phyloP scores from a whole-genome alignment of 2,329 filamentous ascomycete genomes.

The Colletotrichum higginsianum region DNA sequence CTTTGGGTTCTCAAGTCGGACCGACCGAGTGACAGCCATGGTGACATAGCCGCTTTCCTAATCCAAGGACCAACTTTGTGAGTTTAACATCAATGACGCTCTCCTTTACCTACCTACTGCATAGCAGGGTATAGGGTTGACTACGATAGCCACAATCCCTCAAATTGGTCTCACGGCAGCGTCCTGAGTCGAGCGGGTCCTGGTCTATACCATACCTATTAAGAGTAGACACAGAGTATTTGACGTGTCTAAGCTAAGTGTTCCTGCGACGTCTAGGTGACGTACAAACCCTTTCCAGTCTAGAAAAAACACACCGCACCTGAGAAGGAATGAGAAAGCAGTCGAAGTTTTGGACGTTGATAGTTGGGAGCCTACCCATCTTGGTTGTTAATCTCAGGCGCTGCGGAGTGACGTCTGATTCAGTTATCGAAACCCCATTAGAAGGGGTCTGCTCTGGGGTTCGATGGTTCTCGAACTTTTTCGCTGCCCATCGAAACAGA shows the following conservation, averaged over 20 bases:
- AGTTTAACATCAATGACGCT: background rate
- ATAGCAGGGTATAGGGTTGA: background rate
- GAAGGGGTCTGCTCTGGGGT: background rate
- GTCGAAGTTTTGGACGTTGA: background rate
- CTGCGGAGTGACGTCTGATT: background rate
- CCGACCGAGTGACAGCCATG: background rate
- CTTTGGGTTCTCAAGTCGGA: background rate
- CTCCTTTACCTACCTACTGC: background rate
- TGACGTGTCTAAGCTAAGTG: background rate
- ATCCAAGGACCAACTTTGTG: background rate
- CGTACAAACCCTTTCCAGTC: no score
- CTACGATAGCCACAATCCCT: background rate
- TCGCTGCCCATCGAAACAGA: background rate
- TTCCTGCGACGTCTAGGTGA: background rate
- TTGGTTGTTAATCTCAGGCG: background rate
- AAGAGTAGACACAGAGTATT: background rate
- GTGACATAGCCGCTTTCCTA: background rate
- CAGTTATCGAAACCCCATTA: background rate
- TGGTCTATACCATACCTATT: background rate
- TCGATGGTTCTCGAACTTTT: constrained; percentile 21
- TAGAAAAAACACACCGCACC: background rate
- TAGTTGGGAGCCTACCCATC: background rate
- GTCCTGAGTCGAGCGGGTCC: background rate
- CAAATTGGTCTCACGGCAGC: background rate
- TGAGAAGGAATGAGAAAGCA: background rate